These are phyloP conservation scores for Aspergillus jensenii DNA, from an alignment of 2,329 filamentous ascomycete genomes.

Conservation along the genomic window DNA sequence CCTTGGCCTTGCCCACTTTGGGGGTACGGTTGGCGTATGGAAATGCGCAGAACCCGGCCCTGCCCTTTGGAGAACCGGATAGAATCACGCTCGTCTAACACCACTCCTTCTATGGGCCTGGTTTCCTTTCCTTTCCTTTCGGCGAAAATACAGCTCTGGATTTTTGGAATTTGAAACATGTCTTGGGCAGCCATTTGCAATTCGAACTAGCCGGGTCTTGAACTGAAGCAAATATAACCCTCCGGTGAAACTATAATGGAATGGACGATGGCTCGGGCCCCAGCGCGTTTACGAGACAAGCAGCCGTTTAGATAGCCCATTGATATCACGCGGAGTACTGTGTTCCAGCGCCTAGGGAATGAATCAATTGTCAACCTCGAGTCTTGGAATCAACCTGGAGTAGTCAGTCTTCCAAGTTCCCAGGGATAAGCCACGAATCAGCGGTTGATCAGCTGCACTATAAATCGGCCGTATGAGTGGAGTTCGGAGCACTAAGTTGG, in stretches of 20 bases:
- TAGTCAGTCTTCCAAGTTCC: background rate
- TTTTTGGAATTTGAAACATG: background rate
- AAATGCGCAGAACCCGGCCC: constrained; percentile 10
- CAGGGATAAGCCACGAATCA: constrained; percentile 9
- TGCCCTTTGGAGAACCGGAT: background rate
- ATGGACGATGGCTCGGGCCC: background rate
- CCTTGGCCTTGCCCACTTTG: background rate
- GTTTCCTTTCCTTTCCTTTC: background rate
- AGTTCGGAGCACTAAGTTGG: background rate
- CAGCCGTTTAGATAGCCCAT: background rate
- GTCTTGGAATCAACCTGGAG: background rate
- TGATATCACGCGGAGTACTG: constrained; percentile 13
- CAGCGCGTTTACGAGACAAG: constrained; percentile 9
- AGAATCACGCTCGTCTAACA: background rate
- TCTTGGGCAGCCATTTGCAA: background rate
- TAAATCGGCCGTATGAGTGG: background rate
- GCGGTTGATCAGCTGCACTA: background rate
- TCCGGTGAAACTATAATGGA: background rate
- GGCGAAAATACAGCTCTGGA: background rate
- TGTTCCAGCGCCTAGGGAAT: constrained; percentile 13
- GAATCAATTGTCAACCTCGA: constrained; percentile 5
- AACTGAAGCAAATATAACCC: background rate
- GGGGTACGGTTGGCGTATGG: constrained; percentile 5
- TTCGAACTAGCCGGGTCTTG: background rate
- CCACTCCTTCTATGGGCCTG: background rate